Percentiles rank a stretch among this genome's conserved stretches.
Conservation (phyloP, 306 rosid species). For the Prunus campanulata region DNA sequence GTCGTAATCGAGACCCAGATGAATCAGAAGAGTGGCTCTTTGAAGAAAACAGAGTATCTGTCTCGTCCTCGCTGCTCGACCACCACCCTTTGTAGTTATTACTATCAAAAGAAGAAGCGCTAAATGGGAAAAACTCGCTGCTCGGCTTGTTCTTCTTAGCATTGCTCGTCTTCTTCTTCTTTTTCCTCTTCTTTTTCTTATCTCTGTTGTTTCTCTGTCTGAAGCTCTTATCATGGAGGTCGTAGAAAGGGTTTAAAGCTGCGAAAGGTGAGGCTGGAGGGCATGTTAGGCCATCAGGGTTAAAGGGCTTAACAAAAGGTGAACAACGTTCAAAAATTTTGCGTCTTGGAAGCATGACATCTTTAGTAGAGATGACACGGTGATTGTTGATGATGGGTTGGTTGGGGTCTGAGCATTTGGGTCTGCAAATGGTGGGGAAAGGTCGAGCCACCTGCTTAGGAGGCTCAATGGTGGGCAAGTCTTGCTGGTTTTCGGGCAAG, state of each 20-base stretch:
- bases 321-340: conserved; percentile 45
- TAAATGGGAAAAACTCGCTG: conserved; percentile 43
- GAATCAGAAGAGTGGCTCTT: conserved; percentile 74
- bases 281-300: conserved; percentile 18
- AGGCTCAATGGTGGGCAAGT: neutral
- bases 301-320: conserved; percentile 28
- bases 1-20: conserved; percentile 43
- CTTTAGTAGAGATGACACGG: conserved; percentile 34
- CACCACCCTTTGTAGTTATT: conserved; percentile 57
- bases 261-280: conserved; percentile 51
- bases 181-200: conserved; percentile 16
- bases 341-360: conserved; percentile 43
- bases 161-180: conserved; percentile 18
- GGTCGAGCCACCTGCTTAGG: conserved; percentile 25
- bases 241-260: conserved; percentile 37
- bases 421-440: conserved; percentile 42
- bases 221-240: conserved; percentile 22
- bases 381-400: conserved; percentile 10
- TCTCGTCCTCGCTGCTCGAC: conserved; percentile 82
- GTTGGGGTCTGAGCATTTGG: conserved; percentile 31
- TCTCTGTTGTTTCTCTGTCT: conserved; percentile 7
- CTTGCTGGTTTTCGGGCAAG: conserved; percentile 25
- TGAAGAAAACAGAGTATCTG: conserved; percentile 78
- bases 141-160: conserved; percentile 30
- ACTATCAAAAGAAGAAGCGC: conserved; percentile 45